These are phyloP conservation scores for Pythium monospermum DNA, from an alignment of 352 stramenopile species.

Conservation along the genomic window DNA sequence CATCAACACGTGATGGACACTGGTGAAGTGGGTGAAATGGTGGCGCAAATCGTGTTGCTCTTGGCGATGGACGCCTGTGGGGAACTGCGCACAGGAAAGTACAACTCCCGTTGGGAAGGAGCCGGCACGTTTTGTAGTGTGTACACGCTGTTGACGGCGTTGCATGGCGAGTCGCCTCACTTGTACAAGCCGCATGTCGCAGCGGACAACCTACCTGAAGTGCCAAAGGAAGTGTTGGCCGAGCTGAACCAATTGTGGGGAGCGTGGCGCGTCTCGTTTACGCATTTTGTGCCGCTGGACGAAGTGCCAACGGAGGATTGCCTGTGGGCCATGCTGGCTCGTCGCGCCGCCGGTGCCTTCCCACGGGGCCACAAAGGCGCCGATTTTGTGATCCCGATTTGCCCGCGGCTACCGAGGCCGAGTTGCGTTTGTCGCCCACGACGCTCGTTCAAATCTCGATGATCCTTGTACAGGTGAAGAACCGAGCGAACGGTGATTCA, in stretches of 20 bases:
- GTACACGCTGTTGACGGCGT: slow-evolving; percentile 1
- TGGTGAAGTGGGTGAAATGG: not conserved
- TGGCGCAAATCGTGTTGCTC: slow-evolving; percentile 12
- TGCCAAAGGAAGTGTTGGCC: not conserved
- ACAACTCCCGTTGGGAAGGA: not conserved
- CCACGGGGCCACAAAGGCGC: not conserved
- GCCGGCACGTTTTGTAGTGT: slow-evolving; percentile 8
- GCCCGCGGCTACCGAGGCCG: not conserved
- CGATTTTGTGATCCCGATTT: slow-evolving; percentile 16
- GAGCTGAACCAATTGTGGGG: not conserved
- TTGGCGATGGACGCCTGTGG: slow-evolving; percentile 8
- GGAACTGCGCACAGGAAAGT: not conserved
- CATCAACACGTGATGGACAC: slow-evolving; percentile 4
- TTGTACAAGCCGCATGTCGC: too few relatives aligned
- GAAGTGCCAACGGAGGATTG: slow-evolving; percentile 13
- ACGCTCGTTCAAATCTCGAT: not conserved
- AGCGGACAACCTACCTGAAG: too few relatives aligned
- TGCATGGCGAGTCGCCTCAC: not conserved
- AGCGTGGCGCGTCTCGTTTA: slow-evolving; percentile 19
- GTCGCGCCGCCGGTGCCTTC: slow-evolving; percentile 15
- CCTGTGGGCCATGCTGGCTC: slow-evolving; percentile 22
- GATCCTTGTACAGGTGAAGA: slow-evolving; percentile 1
- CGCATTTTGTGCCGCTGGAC: slow-evolving; percentile 23
- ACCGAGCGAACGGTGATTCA: not conserved
- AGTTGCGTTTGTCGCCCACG: not conserved